phyloP scores from a whole-genome alignment of 2,329 filamentous ascomycete genomes.

The Dothidotthia symphoricarpi region DNA sequence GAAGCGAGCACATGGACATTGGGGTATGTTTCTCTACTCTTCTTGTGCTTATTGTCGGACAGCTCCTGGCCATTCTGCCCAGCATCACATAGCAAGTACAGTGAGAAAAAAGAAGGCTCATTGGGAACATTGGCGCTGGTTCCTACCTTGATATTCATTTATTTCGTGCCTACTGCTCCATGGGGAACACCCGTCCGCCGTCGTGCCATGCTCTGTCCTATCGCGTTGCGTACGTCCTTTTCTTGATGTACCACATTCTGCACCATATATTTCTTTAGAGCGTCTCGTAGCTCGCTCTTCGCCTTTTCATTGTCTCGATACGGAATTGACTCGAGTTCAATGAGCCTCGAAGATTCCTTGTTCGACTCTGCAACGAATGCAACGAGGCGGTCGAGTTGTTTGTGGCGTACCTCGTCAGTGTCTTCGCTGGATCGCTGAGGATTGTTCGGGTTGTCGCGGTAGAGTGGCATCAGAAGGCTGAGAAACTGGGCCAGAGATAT shows the following conservation, averaged over 20 bases:
- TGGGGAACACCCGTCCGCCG: conserved; percentile 61
- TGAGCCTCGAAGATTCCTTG: conserved; percentile 65
- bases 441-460: conserved; percentile 30
- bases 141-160: not conserved
- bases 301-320: conserved; percentile 71
- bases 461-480: conserved; percentile 36
- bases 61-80: no score
- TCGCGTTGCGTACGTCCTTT: conserved; percentile 78
- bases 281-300: conserved; percentile 60
- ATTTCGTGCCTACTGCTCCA: conserved; percentile 49
- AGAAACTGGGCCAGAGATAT: conserved; percentile 59
- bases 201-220: conserved; percentile 65
- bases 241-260: conserved; percentile 72
- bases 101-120: no score
- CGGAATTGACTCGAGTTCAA: conserved; percentile 77
- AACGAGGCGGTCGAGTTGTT: conserved; percentile 68
- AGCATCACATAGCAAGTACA: no score
- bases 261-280: conserved; percentile 82
- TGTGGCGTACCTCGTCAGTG: conserved; percentile 43
- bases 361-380: conserved; percentile 60
- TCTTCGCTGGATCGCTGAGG: conserved; percentile 24
- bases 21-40: no score
- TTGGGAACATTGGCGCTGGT: no score
- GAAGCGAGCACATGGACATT: no score
- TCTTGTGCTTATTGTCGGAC: no score